Base-by-base conservation (phyloP, 805 yeast genomes). In the Candida ponderosae region DNA sequence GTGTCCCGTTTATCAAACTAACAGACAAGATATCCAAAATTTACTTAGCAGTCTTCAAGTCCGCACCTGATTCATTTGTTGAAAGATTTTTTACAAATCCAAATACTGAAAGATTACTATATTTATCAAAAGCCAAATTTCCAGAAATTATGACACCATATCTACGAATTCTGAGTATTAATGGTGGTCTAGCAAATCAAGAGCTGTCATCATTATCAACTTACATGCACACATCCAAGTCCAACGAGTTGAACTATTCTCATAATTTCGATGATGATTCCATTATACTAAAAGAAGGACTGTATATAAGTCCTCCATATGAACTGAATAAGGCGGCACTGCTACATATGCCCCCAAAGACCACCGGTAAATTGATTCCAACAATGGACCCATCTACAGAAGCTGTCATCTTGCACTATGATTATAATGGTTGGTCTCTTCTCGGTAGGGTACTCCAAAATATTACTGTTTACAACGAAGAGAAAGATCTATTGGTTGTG, bases 341-440 rank as follows among this genome's bases (percentile, higher is more conserved):
- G 18, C 44, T 76, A 30, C 62, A 63, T 14, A 50, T 77, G 18
- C 71, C 74, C 3, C 53, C 62, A 42, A 79, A 79, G 3, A 83
- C 95, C 0, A 72, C 66, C 38, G 97, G 90, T 3, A 80, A 81
- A 45, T 58, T 85, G 4, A 57, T 89, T 23, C 79, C 86, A 1
- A 66, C 74, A 4, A 51, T 62, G 3, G 58, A 62, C 13, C 58
- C 59, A 19, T 53, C 60, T 7, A 46, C 62, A 9, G 53, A 48
- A 27, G 60, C 64, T 15, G 82, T 83, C 4, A 70, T 86, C 18
- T 88, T 93, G 61, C 61, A 80, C 20, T 75, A 81, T 53, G 68
- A 70, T 4, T 87, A 79, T 54, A 84, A 79, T 51, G 97, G 97
- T 1, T 88, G 97, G 95, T 73, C 95, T 0, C 59, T 83, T 20